Conservation (phyloP, 2,329 filamentous ascomycete genomes). For the Sporothrix schenckii region DNA sequence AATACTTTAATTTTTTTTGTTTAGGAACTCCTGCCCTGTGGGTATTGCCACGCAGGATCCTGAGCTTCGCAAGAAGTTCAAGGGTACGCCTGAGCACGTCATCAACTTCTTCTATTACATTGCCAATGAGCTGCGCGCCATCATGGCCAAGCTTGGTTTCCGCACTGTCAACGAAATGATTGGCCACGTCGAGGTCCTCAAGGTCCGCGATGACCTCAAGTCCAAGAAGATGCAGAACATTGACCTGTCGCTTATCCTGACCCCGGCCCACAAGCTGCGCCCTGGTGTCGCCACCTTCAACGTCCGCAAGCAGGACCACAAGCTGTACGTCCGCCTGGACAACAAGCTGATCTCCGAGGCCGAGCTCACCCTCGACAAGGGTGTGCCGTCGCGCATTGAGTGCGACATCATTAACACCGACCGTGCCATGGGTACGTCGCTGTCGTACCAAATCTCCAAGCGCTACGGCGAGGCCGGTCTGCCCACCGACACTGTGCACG, state of each 20-base stretch:
- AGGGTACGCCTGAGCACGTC: conserved; percentile 89
- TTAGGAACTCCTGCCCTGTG: conserved; percentile 72
- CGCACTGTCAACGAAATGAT: conserved; percentile 98
- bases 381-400: conserved; percentile 88
- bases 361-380: conserved; percentile 91
- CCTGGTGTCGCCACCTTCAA: conserved; percentile 96
- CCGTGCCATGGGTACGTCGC: conserved; percentile 86
- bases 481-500: conserved; percentile 90
- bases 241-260: conserved; percentile 88
- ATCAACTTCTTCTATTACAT: conserved; percentile 99
- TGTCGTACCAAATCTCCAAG: conserved; percentile 95
- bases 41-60: conserved; percentile 96
- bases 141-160: conserved; percentile 95
- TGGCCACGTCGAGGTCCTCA: conserved; percentile 83
- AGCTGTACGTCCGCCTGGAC: conserved; percentile 87
- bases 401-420: conserved; percentile 97
- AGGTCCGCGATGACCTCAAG: conserved; percentile 83
- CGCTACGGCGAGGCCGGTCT: conserved; percentile 86
- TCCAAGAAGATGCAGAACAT: conserved; percentile 91
- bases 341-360: conserved; percentile 97
- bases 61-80: conserved; percentile 91
- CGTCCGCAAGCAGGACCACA: conserved; percentile 95
- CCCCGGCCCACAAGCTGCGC: conserved; percentile 91
- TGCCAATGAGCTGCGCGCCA: conserved; percentile 90
- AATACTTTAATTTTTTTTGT: neutral